Conservation (phyloP, 495 filamentous ascomycete genomes). For the Talaromyces stipitatus region DNA sequence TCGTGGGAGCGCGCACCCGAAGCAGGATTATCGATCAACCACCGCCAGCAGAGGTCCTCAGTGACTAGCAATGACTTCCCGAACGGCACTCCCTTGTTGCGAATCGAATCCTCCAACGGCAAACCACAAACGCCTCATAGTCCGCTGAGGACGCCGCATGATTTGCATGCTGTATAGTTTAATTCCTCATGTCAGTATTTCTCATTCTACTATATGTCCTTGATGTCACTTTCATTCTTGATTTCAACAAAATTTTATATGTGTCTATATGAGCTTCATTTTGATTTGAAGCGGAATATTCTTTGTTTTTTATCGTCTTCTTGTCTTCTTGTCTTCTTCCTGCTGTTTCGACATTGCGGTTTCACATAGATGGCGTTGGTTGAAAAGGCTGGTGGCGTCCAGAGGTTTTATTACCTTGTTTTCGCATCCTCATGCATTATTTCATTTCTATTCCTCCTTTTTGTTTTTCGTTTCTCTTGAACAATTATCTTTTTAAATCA, state of each 20-base stretch:
- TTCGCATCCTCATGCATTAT: slow-evolving; percentile 1
- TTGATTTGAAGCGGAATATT: slow-evolving; percentile 26
- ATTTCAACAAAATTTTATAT: slow-evolving; percentile 5
- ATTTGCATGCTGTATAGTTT: slow-evolving; percentile 28
- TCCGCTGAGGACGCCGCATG: slow-evolving; percentile 29
- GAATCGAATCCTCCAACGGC: slow-evolving; percentile 70
- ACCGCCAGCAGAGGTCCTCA: slow-evolving; percentile 58
- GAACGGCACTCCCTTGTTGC: slow-evolving; percentile 70
- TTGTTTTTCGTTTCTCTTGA: slow-evolving; percentile 1
- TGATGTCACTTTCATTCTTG: slow-evolving; percentile 23
- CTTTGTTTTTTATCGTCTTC: slow-evolving; percentile 16
- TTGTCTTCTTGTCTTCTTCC: slow-evolving; percentile 8
- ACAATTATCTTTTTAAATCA: background rate
- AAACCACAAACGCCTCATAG: slow-evolving; percentile 22
- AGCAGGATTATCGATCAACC: slow-evolving; percentile 57
- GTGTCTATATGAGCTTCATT: slow-evolving; percentile 17
- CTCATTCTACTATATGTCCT: slow-evolving; percentile 14
- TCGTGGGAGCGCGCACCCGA: slow-evolving; percentile 22
- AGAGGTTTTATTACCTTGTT: background rate
- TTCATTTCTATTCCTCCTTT: slow-evolving; percentile 31
- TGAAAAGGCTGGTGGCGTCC: slow-evolving; percentile 1
- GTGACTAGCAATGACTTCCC: slow-evolving; percentile 77
- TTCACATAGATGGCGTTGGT: slow-evolving; percentile 4
- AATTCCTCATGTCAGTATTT: slow-evolving; percentile 21
- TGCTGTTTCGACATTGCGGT: background rate